Percentiles rank a stretch among this genome's conserved stretches.
Evolutionary conservation across 768 basidiomycete genomes (phyloP).

Genomic region (Mycena polygramma): DNA sequence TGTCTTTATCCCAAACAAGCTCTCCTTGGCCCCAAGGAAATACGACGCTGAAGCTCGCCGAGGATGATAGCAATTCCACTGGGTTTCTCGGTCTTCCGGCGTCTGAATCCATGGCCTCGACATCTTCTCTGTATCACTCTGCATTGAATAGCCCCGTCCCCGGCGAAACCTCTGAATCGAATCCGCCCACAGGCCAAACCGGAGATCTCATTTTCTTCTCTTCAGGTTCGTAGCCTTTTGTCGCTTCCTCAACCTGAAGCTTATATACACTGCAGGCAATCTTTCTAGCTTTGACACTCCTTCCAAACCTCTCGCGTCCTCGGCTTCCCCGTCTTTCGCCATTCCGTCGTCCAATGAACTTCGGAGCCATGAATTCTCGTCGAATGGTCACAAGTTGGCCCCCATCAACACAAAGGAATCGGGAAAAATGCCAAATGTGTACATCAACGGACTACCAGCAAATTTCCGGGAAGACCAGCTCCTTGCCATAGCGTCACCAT

Average conservation of each 20-base stretch:
- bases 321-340: constrained; percentile 3
- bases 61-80: not conserved
- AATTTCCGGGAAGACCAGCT: constrained; percentile 70
- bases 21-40: not conserved
- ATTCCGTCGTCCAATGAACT: constrained; percentile 8
- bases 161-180: not conserved
- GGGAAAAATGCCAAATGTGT: constrained; percentile 65
- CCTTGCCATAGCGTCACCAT: constrained; percentile 64
- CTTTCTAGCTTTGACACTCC: not conserved
- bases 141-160: constrained; percentile 26
- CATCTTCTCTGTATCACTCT: constrained; percentile 32
- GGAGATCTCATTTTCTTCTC: constrained; percentile 27
- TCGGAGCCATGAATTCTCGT: constrained; percentile 23
- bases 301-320: not conserved
- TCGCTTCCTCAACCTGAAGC: not conserved
- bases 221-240: constrained; percentile 16
- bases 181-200: not conserved
- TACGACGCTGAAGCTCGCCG: not conserved
- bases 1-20: constrained; percentile 10
- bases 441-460: constrained; percentile 74
- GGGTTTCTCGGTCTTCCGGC: constrained; percentile 23
- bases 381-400: constrained; percentile 4
- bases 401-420: not conserved
- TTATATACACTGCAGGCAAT: not conserved
- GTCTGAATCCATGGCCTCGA: constrained; percentile 24